Conservation (phyloP, 176 grass and related monocot genomes). For the Miscanthus lutarioriparius region DNA sequence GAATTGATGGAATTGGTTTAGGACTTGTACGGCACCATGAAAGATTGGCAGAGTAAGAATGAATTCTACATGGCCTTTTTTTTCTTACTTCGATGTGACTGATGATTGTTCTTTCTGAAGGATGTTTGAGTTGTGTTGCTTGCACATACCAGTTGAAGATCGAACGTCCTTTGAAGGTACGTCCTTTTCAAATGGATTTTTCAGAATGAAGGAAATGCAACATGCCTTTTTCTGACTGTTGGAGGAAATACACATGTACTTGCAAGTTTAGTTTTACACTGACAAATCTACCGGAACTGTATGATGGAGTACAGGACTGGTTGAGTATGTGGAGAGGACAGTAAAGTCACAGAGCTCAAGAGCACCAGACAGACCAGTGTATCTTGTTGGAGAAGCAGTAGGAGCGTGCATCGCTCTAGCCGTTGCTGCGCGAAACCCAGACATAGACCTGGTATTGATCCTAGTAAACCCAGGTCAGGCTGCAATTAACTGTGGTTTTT, state of each 20-base stretch:
- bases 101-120: conserved; percentile 22
- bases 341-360: conserved; percentile 56
- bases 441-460: conserved; percentile 68
- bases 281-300: neutral
- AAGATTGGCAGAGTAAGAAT: conserved; percentile 68
- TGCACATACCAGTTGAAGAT: conserved; percentile 87
- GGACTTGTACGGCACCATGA: conserved; percentile 74
- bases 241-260: neutral
- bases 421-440: conserved; percentile 63
- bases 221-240: neutral
- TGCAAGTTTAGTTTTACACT: neutral
- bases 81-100: neutral
- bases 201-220: neutral
- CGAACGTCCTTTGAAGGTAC: conserved; percentile 76
- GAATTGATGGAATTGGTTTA: conserved; percentile 82
- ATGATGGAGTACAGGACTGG: conserved; percentile 45
- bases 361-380: conserved; percentile 57
- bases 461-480: conserved; percentile 87
- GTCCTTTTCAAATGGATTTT: neutral
- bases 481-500: conserved; percentile 19
- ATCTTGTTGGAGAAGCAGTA: conserved; percentile 81
- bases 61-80: neutral
- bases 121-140: conserved; percentile 89
- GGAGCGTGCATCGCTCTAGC: conserved; percentile 86
- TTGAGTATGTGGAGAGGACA: conserved; percentile 69